A percentile compares a stretch with the other conserved stretches of the same genome.
Conservation (phyloP, 106 monocot genomes). For the Chionographis japonica region DNA sequence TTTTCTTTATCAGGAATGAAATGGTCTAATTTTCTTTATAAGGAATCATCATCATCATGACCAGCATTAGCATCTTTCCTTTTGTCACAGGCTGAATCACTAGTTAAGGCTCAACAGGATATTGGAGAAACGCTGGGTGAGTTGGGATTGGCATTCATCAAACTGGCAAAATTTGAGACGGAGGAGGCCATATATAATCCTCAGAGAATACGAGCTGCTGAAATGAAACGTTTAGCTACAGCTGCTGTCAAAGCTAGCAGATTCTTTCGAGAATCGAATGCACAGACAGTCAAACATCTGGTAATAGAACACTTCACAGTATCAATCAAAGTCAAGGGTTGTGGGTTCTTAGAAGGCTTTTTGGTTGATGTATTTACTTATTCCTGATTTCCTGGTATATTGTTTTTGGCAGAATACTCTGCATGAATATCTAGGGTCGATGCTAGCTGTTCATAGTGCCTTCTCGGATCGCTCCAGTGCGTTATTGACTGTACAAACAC, state of each 20-base stretch:
- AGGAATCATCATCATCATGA: background rate
- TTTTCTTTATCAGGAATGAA: no score
- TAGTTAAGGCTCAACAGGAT: slow-evolving; percentile 86
- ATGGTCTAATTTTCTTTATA: no score
- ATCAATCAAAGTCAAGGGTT: no score
- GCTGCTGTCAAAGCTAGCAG: slow-evolving; percentile 81
- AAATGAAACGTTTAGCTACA: slow-evolving; percentile 50
- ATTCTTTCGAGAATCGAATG: slow-evolving; percentile 66
- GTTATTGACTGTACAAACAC: slow-evolving; percentile 83
- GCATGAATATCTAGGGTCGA: slow-evolving; percentile 83
- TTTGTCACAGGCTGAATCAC: slow-evolving; percentile 66
- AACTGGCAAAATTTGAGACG: slow-evolving; percentile 85
- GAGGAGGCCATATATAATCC: slow-evolving; percentile 59
- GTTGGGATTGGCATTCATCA: slow-evolving; percentile 81
- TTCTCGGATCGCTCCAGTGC: slow-evolving; percentile 86
- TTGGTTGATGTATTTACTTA: background rate
- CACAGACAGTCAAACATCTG: slow-evolving; percentile 67
- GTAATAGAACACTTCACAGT: slow-evolving; percentile 19
- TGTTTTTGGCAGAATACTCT: slow-evolving; percentile 64
- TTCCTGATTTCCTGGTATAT: background rate
- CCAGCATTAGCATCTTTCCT: background rate
- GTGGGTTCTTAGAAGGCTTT: background rate
- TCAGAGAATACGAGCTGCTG: slow-evolving; percentile 67
- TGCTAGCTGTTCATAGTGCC: slow-evolving; percentile 74
- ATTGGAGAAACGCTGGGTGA: slow-evolving; percentile 85